Conservation (phyloP, 2,329 filamentous ascomycete genomes). For the Cladophialophora bantiana region DNA sequence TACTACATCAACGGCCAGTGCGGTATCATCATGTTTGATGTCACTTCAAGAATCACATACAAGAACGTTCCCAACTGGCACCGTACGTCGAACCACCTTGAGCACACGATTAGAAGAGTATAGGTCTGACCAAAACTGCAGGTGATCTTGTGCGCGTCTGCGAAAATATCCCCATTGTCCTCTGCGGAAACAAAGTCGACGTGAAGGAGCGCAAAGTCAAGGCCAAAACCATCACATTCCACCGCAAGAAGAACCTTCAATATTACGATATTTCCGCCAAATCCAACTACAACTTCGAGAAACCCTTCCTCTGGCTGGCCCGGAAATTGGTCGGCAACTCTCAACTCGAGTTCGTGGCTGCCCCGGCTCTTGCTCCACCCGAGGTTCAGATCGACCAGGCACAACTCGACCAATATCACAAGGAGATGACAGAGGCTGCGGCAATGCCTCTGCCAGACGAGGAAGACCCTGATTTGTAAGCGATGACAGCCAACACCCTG, state of each 20-base stretch:
- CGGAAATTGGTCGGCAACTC: conserved; percentile 98
- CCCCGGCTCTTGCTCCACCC: conserved; percentile 90
- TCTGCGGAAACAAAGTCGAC: conserved; percentile 99
- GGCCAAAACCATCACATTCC: conserved; percentile 99
- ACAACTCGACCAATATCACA: conserved; percentile 80
- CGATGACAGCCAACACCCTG: not conserved
- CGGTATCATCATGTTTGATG: conserved; percentile 99
- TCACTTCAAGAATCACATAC: conserved; percentile 99
- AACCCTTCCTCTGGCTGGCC: conserved; percentile 99
- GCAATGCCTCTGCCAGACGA: conserved; percentile 90
- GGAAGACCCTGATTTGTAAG: conserved; percentile 73
- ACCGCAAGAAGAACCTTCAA: conserved; percentile 99
- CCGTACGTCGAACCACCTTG: conserved; percentile 68
- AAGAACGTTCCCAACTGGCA: conserved; percentile 99
- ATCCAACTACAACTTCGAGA: conserved; percentile 99
- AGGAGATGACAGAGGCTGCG: conserved; percentile 86
- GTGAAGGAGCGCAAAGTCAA: conserved; percentile 99
- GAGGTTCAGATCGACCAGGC: conserved; percentile 87
- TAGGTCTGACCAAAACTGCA: conserved; percentile 49
- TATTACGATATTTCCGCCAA: conserved; percentile 99
- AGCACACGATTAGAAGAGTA: not conserved
- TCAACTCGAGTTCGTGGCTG: conserved; percentile 92
- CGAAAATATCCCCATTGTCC: conserved; percentile 98
- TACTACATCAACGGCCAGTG: conserved; percentile 99
- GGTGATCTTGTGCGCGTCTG: conserved; percentile 98